Evolutionary conservation across 805 yeast species (phyloP), one percentile per base, ranked within the genome.

Genomic region (Hanseniaspora meyeri): DNA sequence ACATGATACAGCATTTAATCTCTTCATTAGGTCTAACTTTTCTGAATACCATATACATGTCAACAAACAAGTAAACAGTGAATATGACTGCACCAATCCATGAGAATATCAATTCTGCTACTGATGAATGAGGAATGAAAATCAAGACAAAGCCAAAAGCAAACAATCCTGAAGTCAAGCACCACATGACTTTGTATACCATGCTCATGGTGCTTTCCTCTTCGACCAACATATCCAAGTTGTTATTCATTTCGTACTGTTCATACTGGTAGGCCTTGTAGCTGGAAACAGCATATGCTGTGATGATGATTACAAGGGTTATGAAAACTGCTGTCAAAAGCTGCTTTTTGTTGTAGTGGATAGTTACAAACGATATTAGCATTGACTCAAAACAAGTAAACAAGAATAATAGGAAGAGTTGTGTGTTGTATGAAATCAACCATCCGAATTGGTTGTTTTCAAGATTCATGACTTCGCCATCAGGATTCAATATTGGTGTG

Each of bases 11-110:
- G 52, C 95, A 91, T 42, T 80, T 77, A n/a, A 88, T 77, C 64
- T 87, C 95, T 62, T 89, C 95, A 62, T 88, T 96, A 45, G 88
- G 82, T 63, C 82, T 83, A 62, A 75, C 80, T 57, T 79, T 81
- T 65, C 83, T 81, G 80, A 88, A 77, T 57, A 88, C 79, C 62
- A 80, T 67, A 68, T 88, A 95, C 20, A 95, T 88, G 67, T 88
- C 96, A 48, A 87, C 79, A 51, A 88, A 69, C 58, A 89, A 76
- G 65, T 83, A 87, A 4, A 81, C 78, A 14, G 83, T 74, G 69
- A 88, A 88, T 2, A 88, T 69, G 43, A 83, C 63, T 4, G 95
- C 93, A 27, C 93, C 95, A 46, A 83, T 65, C 59, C 81, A 79
- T 36, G 89, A 79, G 70, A 85, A 87, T 4, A 81, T 69, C 60